These are phyloP conservation scores for Trametes cingulata DNA, from an alignment of 768 basidiomycete genomes.

Conservation along the genomic window DNA sequence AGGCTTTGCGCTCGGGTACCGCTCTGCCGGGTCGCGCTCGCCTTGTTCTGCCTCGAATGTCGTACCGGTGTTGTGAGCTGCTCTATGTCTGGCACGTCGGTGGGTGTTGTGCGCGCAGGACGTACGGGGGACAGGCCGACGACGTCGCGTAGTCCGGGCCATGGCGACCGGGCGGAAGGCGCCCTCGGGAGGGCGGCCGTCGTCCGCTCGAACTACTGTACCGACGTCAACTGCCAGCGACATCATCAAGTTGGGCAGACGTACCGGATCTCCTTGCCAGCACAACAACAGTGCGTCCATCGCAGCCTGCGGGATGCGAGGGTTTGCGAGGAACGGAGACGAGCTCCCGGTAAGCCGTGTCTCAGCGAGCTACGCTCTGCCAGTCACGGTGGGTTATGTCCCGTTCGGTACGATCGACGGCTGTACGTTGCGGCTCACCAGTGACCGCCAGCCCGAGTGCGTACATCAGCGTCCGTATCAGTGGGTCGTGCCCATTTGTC, in stretches of 20 bases:
- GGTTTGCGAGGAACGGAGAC: not conserved
- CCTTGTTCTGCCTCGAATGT: not conserved
- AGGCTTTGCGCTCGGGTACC: conserved; percentile 4
- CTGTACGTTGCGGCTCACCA: not conserved
- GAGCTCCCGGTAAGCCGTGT: not conserved
- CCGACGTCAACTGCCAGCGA: not conserved
- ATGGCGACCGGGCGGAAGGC: conserved; percentile 3
- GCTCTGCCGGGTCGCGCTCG: conserved; percentile 9
- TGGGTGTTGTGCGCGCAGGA: not conserved
- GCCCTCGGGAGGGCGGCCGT: conserved; percentile 3
- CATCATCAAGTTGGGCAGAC: not conserved
- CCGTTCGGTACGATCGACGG: not conserved
- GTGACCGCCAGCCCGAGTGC: no score
- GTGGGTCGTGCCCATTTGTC: no score
- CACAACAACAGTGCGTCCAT: not conserved
- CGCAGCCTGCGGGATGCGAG: not conserved
- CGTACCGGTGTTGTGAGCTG: not conserved
- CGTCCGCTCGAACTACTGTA: not conserved
- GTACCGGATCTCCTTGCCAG: not conserved
- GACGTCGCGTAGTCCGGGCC: not conserved
- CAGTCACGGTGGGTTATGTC: no score
- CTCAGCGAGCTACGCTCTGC: not conserved
- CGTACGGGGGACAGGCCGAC: not conserved
- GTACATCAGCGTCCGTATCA: no score
- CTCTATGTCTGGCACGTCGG: not conserved